These are phyloP conservation scores for Raddia guianensis DNA, from an alignment of 176 grass and related monocot genomes.

Conservation along the genomic window DNA sequence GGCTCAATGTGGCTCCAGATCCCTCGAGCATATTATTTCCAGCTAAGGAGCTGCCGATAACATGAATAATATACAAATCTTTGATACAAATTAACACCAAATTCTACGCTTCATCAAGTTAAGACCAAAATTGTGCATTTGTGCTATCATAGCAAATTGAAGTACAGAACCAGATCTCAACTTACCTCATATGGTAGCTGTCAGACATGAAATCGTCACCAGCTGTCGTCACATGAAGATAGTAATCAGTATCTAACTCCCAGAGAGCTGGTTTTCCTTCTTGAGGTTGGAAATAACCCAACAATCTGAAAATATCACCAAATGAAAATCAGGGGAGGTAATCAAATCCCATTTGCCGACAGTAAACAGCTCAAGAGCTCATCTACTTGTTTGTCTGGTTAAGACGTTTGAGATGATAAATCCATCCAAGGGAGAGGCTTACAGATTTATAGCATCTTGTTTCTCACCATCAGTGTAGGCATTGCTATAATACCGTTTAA, in stretches of 20 bases:
- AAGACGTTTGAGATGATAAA: slow-evolving; percentile 33
- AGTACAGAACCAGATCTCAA: slow-evolving; percentile 18
- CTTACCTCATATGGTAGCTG: slow-evolving; percentile 60
- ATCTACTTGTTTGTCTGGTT: neutral
- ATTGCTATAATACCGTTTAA: slow-evolving; percentile 96
- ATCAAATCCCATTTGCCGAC: slow-evolving; percentile 20
- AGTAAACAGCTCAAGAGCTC: slow-evolving; percentile 41
- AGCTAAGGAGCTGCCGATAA: slow-evolving; percentile 46
- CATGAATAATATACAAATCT: slow-evolving; percentile 24
- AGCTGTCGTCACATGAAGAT: slow-evolving; percentile 88
- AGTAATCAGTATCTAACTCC: slow-evolving; percentile 98
- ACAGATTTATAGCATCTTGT: slow-evolving; percentile 99
- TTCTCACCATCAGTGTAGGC: slow-evolving; percentile 97
- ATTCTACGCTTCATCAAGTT: slow-evolving; percentile 8
- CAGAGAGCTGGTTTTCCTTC: slow-evolving; percentile 96
- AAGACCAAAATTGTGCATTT: neutral
- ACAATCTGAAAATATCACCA: slow-evolving; percentile 69
- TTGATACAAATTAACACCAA: neutral
- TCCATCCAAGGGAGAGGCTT: slow-evolving; percentile 36
- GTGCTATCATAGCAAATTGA: slow-evolving; percentile 20
- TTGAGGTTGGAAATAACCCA: slow-evolving; percentile 95
- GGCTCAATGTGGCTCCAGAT: slow-evolving; percentile 42
- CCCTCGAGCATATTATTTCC: slow-evolving; percentile 34
- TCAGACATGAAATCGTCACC: slow-evolving; percentile 57
- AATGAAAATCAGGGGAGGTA: slow-evolving; percentile 38